Conservation (phyloP, 2,329 filamentous ascomycete genomes). For the Monosporascus sp. region DNA sequence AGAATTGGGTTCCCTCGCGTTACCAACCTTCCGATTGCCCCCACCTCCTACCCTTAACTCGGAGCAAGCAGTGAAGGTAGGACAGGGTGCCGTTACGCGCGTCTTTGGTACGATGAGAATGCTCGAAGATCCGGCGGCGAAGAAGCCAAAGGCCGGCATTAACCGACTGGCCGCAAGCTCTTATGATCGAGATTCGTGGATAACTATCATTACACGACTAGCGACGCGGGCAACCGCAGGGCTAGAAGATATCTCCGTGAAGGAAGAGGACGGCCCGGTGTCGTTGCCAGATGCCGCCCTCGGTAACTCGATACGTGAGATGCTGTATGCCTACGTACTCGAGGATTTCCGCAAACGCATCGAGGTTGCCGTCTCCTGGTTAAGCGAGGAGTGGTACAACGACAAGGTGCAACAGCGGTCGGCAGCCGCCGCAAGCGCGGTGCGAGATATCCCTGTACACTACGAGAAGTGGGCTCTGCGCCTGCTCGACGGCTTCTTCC, state of each 20-base stretch:
- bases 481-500: slow-evolving; percentile 82
- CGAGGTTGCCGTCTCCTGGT: slow-evolving; percentile 85
- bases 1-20: slow-evolving; percentile 50
- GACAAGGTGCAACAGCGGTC: slow-evolving; percentile 55
- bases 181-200: slow-evolving; percentile 84
- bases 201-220: slow-evolving; percentile 78
- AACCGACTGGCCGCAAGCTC: slow-evolving; percentile 78
- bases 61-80: slow-evolving; percentile 67
- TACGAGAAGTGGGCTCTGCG: slow-evolving; percentile 77
- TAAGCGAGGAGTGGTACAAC: slow-evolving; percentile 98
- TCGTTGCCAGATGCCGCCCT: slow-evolving; percentile 33
- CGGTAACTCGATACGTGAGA: slow-evolving; percentile 68
- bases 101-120: slow-evolving; percentile 74
- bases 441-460: slow-evolving; percentile 49
- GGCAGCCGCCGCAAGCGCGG: slow-evolving; percentile 34
- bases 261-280: slow-evolving; percentile 47
- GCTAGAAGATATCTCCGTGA: slow-evolving; percentile 55
- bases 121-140: slow-evolving; percentile 60
- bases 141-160: slow-evolving; percentile 67
- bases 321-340: slow-evolving; percentile 78
- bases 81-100: slow-evolving; percentile 67
- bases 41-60: slow-evolving; percentile 68
- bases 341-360: slow-evolving; percentile 89
- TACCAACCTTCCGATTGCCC: slow-evolving; percentile 76
- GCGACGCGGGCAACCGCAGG: slow-evolving; percentile 74